Evolutionary conservation across 2,329 filamentous ascomycete species (phyloP).

Genomic region (Aspergillus intermedius): DNA sequence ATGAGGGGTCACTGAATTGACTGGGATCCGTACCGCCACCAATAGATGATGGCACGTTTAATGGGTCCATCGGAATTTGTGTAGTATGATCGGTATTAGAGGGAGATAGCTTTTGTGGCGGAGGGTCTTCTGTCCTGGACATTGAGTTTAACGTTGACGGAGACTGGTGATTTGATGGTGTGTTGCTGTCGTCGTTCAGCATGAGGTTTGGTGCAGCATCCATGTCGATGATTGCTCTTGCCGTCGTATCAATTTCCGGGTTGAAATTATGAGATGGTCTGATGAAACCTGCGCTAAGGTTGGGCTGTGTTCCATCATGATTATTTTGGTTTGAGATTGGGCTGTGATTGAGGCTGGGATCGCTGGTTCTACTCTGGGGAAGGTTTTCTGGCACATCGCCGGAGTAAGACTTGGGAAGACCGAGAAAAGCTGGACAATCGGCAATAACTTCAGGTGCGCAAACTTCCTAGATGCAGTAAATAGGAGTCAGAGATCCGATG

Average conservation of each 20-base stretch:
- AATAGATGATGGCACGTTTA: conserved; percentile 12
- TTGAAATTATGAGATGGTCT: conserved; percentile 4
- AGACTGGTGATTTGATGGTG: conserved; percentile 29
- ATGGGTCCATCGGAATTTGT: conserved; percentile 11
- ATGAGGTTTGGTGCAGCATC: conserved; percentile 26
- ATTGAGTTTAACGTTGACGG: conserved; percentile 32
- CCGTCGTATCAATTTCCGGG: neutral
- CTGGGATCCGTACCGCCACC: neutral
- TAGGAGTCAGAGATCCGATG: neutral
- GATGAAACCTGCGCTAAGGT: neutral
- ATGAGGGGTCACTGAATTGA: conserved; percentile 1
- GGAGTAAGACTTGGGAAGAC: neutral
- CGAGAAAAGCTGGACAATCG: neutral
- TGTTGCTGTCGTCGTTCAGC: conserved; percentile 18
- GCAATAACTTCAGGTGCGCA: neutral
- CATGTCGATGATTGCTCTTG: conserved; percentile 20
- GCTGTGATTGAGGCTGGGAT: conserved; percentile 3
- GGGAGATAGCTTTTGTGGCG: conserved; percentile 23
- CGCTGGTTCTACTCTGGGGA: neutral
- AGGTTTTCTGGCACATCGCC: neutral
- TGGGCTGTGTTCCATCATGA: conserved; percentile 4
- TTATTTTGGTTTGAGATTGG: conserved; percentile 23
- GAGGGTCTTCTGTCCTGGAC: conserved; percentile 8
- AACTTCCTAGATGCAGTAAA: neutral
- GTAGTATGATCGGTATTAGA: conserved; percentile 24